A percentile compares a stretch with the other conserved stretches of the same genome.
Evolutionary conservation across 1,139 yeast species (phyloP).

Genomic region (Hyphopichia pseudoburtonii): DNA sequence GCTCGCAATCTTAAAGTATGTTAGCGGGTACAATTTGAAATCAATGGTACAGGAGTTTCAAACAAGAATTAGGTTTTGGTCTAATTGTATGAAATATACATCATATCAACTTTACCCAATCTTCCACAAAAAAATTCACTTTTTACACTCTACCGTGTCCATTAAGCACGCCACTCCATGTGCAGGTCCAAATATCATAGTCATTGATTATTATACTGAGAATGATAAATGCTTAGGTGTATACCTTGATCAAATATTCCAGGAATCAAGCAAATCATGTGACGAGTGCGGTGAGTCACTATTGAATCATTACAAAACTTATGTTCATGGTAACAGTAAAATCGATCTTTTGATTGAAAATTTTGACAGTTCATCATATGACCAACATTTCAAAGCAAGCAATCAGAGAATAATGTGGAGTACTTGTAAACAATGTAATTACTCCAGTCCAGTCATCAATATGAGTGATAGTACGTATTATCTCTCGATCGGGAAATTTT

Average conservation of each 20-base stretch:
- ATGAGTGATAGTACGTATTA: constrained; percentile 90
- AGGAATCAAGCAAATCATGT: constrained; percentile 67
- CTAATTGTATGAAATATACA: constrained; percentile 36
- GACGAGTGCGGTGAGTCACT: constrained; percentile 76
- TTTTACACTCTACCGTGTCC: constrained; percentile 80
- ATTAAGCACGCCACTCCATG: constrained; percentile 89
- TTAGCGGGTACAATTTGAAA: constrained; percentile 31
- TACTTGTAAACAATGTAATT: constrained; percentile 76
- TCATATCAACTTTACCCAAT: constrained; percentile 48
- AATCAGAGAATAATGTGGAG: constrained; percentile 83
- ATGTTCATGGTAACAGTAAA: constrained; percentile 86
- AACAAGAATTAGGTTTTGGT: constrained; percentile 39
- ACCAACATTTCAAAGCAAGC: constrained; percentile 50
- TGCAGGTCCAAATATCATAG: constrained; percentile 79
- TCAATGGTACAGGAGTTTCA: constrained; percentile 29
- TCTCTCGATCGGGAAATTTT: constrained; percentile 87
- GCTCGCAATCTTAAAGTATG: constrained; percentile 38
- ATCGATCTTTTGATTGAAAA: constrained; percentile 75
- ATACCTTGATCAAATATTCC: constrained; percentile 76
- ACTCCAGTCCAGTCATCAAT: constrained; percentile 75
- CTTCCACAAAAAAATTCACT: constrained; percentile 72
- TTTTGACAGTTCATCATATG: constrained; percentile 51
- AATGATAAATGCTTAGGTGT: constrained; percentile 89
- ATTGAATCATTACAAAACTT: constrained; percentile 78
- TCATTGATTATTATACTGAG: constrained; percentile 86